Conservation (phyloP, 1,139 yeast genomes). For the Magnusiomyces ingens region DNA sequence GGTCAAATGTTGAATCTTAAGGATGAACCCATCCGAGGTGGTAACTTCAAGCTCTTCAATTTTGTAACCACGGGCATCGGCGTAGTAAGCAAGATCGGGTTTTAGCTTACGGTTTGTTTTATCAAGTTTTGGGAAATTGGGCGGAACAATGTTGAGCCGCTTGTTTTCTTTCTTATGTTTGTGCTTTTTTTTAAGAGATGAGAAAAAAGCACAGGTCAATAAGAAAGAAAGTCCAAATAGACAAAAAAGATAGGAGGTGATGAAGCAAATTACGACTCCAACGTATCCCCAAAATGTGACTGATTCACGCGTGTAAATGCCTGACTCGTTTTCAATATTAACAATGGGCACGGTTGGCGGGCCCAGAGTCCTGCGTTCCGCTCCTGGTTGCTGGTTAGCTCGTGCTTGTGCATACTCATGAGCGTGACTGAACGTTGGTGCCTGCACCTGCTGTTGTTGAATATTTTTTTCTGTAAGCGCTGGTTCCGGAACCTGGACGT, state of each 20-base stretch:
- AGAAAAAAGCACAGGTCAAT: conserved; percentile 15
- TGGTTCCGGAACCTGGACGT: too few relatives aligned
- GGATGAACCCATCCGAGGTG: conserved; percentile 75
- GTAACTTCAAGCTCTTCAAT: conserved; percentile 52
- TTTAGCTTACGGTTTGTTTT: conserved; percentile 34
- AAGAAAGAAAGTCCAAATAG: conserved; percentile 17
- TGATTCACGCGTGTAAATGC: too few relatives aligned
- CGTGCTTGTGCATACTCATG: too few relatives aligned
- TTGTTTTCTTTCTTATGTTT: conserved; percentile 12
- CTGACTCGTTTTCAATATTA: too few relatives aligned
- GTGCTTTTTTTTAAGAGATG: conserved; percentile 10
- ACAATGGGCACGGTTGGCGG: too few relatives aligned
- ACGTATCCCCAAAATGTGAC: background rate
- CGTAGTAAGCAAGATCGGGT: conserved; percentile 58
- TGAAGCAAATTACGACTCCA: conserved; percentile 9
- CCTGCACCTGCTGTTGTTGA: too few relatives aligned
- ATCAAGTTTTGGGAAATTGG: conserved; percentile 17
- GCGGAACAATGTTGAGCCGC: conserved; percentile 15
- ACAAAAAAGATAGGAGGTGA: conserved; percentile 20
- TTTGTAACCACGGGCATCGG: conserved; percentile 51
- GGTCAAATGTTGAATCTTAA: conserved; percentile 57
- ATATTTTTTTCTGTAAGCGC: too few relatives aligned
- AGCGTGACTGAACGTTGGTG: too few relatives aligned
- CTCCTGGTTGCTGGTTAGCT: too few relatives aligned
- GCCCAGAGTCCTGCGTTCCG: too few relatives aligned